Percentiles rank a stretch among this genome's conserved stretches.
Evolutionary conservation across 164 flowering plant species (phyloP).

Genomic region (Vitis vinifera): DNA sequence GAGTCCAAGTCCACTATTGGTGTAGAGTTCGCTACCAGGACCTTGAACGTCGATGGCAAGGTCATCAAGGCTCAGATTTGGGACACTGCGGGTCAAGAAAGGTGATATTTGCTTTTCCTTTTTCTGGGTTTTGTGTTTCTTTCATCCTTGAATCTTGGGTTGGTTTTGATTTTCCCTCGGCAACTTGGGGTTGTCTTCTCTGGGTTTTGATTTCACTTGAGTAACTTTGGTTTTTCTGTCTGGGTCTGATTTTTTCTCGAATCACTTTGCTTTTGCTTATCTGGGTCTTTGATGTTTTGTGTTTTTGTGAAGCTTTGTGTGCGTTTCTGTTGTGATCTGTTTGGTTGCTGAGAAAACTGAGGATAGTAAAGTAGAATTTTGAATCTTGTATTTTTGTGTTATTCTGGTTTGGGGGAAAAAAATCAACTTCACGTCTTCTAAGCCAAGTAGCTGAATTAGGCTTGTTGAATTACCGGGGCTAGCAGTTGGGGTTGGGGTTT

Average conservation of each 20-base stretch:
- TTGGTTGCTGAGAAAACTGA: too few species aligned
- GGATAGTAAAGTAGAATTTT: too few species aligned
- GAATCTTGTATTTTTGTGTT: too few species aligned
- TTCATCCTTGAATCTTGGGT: not conserved
- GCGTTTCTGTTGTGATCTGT: too few species aligned
- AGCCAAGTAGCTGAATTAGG: not conserved
- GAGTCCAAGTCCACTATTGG: constrained; percentile 77
- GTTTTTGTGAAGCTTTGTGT: too few species aligned
- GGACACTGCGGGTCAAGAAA: constrained; percentile 58
- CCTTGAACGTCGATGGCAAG: constrained; percentile 52
- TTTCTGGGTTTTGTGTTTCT: constrained; percentile 16
- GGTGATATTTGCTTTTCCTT: constrained; percentile 17
- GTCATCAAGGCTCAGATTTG: constrained; percentile 59
- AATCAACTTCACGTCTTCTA: not conserved
- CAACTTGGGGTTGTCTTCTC: not conserved
- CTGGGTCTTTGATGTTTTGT: too few species aligned
- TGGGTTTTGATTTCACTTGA: too few species aligned
- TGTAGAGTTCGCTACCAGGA: constrained; percentile 69
- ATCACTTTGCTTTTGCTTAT: too few species aligned
- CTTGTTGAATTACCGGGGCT: not conserved
- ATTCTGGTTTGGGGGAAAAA: not conserved
- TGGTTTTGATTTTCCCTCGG: not conserved
- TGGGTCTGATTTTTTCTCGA: too few species aligned
- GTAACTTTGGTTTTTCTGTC: too few species aligned
- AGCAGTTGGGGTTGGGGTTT: not conserved